Evolutionary conservation across 164 flowering plant species (phyloP).

Genomic region (Nelumbo lutea): DNA sequence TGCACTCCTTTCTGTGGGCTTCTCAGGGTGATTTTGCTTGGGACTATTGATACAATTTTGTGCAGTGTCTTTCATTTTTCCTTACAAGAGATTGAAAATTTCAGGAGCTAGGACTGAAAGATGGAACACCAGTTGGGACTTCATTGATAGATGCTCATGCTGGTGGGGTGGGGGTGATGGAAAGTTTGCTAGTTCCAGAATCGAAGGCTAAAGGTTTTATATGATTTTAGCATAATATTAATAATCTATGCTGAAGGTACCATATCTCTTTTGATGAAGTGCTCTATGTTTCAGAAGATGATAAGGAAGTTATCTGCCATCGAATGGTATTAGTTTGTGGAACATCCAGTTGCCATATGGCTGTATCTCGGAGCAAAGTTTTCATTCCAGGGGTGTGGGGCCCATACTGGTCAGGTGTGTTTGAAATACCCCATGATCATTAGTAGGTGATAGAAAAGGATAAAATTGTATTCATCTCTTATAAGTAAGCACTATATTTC

Average conservation of each 20-base stretch:
- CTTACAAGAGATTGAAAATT: slow-evolving; percentile 13
- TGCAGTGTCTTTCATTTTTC: slow-evolving; percentile 14
- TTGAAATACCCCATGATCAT: slow-evolving; percentile 1
- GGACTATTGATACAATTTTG: background rate
- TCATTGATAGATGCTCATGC: slow-evolving; percentile 98
- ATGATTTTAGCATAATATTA: background rate
- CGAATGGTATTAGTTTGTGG: slow-evolving; percentile 96
- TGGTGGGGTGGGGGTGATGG: slow-evolving; percentile 97
- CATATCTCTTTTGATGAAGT: slow-evolving; percentile 7
- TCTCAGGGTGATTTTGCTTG: slow-evolving; percentile 21
- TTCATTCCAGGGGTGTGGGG: slow-evolving; percentile 99
- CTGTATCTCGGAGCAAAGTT: slow-evolving; percentile 63
- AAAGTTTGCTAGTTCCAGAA: slow-evolving; percentile 50
- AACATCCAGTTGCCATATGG: slow-evolving; percentile 98
- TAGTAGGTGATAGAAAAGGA: background rate
- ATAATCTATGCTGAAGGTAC: background rate
- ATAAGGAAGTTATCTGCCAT: slow-evolving; percentile 53
- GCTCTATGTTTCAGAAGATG: slow-evolving; percentile 36
- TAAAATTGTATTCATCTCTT: too few relatives aligned
- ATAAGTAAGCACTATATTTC: too few relatives aligned
- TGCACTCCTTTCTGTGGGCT: slow-evolving; percentile 15
- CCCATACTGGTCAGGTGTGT: slow-evolving; percentile 93
- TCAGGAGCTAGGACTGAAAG: slow-evolving; percentile 79
- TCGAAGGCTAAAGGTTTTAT: slow-evolving; percentile 46
- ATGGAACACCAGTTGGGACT: slow-evolving; percentile 88